These are phyloP conservation scores for Tillandsia leiboldiana DNA, from an alignment of 176 grass and related monocot genomes.

Conservation along the genomic window DNA sequence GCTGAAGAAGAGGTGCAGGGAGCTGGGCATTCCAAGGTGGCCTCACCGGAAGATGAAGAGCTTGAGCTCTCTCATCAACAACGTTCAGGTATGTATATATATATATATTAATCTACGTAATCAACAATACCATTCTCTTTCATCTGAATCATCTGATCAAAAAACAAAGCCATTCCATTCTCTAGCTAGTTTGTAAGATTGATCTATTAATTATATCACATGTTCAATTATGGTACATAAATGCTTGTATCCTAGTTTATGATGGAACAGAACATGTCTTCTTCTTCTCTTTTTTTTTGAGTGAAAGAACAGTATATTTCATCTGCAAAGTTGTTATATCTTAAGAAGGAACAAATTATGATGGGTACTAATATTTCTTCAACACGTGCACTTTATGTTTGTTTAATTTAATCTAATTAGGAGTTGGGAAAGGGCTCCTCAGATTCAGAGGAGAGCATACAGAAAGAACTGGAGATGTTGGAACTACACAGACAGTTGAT, in stretches of 20 bases:
- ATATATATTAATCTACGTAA: neutral
- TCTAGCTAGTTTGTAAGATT: slow-evolving; percentile 1
- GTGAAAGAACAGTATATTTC: too few species aligned
- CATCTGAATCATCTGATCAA: neutral
- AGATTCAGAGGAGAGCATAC: slow-evolving; percentile 11
- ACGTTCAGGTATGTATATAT: slow-evolving; percentile 49
- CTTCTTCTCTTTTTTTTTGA: too few species aligned
- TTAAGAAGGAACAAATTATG: too few species aligned
- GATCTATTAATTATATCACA: neutral
- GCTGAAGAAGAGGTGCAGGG: slow-evolving; percentile 85
- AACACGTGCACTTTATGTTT: too few species aligned
- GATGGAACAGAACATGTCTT: too few species aligned
- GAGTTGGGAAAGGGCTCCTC: slow-evolving; percentile 54
- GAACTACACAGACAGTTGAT: slow-evolving; percentile 38
- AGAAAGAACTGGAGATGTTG: slow-evolving; percentile 36
- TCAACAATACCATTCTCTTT: neutral
- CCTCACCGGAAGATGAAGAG: slow-evolving; percentile 95
- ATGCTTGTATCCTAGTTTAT: too few species aligned
- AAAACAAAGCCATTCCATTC: neutral
- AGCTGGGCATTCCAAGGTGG: slow-evolving; percentile 72
- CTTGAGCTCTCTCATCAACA: slow-evolving; percentile 61
- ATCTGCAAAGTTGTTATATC: too few species aligned
- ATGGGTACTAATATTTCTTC: too few species aligned
- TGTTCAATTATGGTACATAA: neutral
- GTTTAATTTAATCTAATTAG: slow-evolving; percentile 4